Evolutionary conservation across 2,329 filamentous ascomycete genomes (phyloP).

Genomic region (Colletotrichum siamense): DNA sequence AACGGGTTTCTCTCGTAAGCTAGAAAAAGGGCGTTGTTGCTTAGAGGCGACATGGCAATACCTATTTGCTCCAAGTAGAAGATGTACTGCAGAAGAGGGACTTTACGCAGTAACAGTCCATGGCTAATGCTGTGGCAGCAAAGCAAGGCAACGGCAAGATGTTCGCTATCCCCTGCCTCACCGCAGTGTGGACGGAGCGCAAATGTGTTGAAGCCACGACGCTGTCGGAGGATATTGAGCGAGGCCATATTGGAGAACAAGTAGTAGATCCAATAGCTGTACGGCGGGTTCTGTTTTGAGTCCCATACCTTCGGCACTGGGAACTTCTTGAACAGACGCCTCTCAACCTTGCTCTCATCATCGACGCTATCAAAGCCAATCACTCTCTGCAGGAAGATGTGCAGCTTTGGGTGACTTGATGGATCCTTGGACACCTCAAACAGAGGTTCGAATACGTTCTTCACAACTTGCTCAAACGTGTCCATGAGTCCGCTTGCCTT

Average conservation of each 20-base stretch:
- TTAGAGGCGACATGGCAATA: constrained; percentile 98
- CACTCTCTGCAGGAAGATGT: constrained; percentile 92
- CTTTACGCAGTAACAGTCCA: constrained; percentile 89
- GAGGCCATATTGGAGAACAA: constrained; percentile 93
- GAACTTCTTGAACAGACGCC: constrained; percentile 94
- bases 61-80: constrained; percentile 99
- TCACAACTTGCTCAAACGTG: constrained; percentile 87
- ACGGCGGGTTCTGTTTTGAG: constrained; percentile 94
- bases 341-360: constrained; percentile 96
- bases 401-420: constrained; percentile 85
- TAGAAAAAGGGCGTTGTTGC: constrained; percentile 95
- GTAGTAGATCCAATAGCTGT: constrained; percentile 99
- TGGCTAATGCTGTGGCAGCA: constrained; percentile 98
- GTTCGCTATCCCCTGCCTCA: constrained; percentile 95
- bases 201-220: constrained; percentile 95
- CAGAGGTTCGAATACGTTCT: constrained; percentile 90
- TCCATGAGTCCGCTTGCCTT: constrained; percentile 87
- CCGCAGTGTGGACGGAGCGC: constrained; percentile 92
- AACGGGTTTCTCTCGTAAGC: constrained; percentile 98
- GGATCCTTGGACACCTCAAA: constrained; percentile 95
- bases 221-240: constrained; percentile 89
- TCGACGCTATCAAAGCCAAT: constrained; percentile 98
- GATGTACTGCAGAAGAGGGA: constrained; percentile 92
- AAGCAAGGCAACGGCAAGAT: constrained; percentile 87
- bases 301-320: constrained; percentile 89